Percentiles rank a stretch among this genome's conserved stretches.
phyloP scores from a whole-genome alignment of 805 yeast species.

The Saccharomyces paradoxus region DNA sequence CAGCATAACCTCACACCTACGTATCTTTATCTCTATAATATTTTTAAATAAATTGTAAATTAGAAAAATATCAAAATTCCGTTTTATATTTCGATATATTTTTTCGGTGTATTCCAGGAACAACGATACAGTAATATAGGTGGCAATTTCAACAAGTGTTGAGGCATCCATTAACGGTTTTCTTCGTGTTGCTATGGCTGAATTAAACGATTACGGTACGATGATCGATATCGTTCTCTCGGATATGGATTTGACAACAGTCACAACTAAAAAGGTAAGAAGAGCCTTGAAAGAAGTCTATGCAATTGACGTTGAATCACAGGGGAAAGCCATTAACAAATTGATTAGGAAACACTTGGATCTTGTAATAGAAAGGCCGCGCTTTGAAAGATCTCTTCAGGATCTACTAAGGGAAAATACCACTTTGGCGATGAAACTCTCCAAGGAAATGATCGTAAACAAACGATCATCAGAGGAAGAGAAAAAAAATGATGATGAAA shows the following conservation, averaged over 20 bases:
- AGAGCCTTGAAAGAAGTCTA: conserved; percentile 63
- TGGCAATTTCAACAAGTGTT: background rate
- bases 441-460: background rate
- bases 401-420: background rate
- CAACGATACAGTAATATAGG: background rate
- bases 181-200: conserved; percentile 6
- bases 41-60: background rate
- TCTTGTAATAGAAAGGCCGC: background rate
- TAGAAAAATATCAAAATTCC: background rate
- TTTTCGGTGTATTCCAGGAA: background rate
- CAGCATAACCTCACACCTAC: background rate
- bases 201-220: conserved; percentile 39
- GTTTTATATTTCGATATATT: background rate
- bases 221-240: conserved; percentile 68
- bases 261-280: conserved; percentile 64
- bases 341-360: conserved; percentile 35
- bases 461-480: background rate
- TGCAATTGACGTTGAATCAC: conserved; percentile 43
- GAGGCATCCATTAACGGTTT: background rate
- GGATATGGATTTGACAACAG: conserved; percentile 59
- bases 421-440: background rate
- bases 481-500: background rate
- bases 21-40: background rate
- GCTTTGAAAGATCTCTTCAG: background rate
- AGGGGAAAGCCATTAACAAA: conserved; percentile 49